Percentiles rank a stretch among this genome's conserved stretches.
Conservation (phyloP, 768 basidiomycete species). For the Amylocystis lapponica region DNA sequence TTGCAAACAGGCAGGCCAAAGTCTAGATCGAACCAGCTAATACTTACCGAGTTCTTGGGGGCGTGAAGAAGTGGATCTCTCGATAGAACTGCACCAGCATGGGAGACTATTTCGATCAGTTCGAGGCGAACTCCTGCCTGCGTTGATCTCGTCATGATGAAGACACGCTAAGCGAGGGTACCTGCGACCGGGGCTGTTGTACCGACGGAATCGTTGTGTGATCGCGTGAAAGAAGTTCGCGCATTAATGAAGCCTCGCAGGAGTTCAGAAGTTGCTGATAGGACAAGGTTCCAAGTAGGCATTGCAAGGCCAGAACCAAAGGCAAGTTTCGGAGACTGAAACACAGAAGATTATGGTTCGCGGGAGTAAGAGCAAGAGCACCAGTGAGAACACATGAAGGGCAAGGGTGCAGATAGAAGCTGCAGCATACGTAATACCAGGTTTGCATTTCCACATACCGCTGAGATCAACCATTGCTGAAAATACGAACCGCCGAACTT, state of each 20-base stretch:
- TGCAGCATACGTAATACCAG: too few relatives aligned
- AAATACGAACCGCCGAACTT: too few relatives aligned
- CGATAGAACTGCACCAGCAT: neutral
- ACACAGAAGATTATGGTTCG: too few relatives aligned
- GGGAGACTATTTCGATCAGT: neutral
- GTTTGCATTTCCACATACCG: too few relatives aligned
- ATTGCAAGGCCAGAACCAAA: neutral
- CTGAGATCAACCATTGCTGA: too few relatives aligned
- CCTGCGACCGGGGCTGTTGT: slow-evolving; percentile 1
- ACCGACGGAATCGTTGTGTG: slow-evolving; percentile 7
- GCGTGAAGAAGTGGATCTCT: neutral
- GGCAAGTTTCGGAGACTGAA: neutral
- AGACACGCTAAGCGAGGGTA: slow-evolving; percentile 9
- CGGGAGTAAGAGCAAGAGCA: too few relatives aligned
- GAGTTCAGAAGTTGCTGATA: neutral
- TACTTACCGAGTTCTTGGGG: neutral
- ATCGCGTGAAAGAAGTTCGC: slow-evolving; percentile 9
- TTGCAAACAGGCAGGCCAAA: slow-evolving; percentile 3
- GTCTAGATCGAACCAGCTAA: slow-evolving; percentile 10
- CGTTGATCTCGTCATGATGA: slow-evolving; percentile 1
- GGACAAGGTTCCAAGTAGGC: neutral
- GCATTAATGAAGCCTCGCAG: neutral
- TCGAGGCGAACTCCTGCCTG: too few relatives aligned
- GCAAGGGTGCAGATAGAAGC: too few relatives aligned
- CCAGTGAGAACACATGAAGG: too few relatives aligned